phyloP scores from a whole-genome alignment of 257 asterid genomes.

The Solanum rostratum region DNA sequence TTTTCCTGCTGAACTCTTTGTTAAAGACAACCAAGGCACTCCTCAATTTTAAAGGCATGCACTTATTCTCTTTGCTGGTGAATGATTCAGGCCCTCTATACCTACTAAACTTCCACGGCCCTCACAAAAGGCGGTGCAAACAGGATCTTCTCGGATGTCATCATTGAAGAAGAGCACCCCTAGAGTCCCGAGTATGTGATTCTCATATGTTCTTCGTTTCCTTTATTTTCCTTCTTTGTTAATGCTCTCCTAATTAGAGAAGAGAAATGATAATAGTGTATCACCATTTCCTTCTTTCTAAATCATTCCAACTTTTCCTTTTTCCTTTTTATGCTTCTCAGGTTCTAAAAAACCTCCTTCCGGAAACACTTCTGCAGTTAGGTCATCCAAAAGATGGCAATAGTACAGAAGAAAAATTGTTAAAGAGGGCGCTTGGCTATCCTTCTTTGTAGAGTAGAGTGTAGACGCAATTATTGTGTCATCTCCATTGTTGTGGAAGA shows the following conservation, averaged over 20 bases:
- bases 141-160: constrained; percentile 40
- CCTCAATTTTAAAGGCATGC: background rate
- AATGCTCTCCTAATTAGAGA: background rate
- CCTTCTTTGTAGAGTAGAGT: constrained; percentile 14
- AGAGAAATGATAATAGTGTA: background rate
- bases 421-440: background rate
- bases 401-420: constrained; percentile 6
- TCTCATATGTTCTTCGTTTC: background rate
- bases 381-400: constrained; percentile 43
- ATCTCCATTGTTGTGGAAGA: constrained; percentile 1
- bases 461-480: background rate
- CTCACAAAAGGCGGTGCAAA: constrained; percentile 31
- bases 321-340: constrained; percentile 11
- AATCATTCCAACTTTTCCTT: background rate
- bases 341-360: constrained; percentile 38
- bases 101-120: constrained; percentile 54
- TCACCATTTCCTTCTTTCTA: background rate
- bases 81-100: constrained; percentile 28
- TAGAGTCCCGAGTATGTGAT: constrained; percentile 43
- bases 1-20: background rate
- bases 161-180: constrained; percentile 44
- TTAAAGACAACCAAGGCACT: background rate
- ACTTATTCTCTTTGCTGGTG: background rate
- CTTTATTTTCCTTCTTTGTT: background rate
- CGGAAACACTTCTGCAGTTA: constrained; percentile 42